Evolutionary conservation across 2,329 filamentous ascomycete species (phyloP).

Genomic region (Cladosporium halotolerans): DNA sequence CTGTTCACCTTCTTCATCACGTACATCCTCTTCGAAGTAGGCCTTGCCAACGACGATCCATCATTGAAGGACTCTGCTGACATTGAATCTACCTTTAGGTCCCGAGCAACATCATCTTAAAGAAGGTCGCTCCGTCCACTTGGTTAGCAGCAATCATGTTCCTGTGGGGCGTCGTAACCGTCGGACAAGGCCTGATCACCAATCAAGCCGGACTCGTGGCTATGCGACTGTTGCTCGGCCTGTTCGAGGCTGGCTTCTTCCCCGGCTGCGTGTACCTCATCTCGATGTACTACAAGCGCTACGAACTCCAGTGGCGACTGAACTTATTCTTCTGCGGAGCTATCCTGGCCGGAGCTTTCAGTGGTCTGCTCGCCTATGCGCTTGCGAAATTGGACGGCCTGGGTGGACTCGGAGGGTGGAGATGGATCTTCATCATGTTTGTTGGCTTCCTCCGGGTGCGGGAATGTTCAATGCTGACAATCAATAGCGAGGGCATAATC

Average conservation of each 20-base stretch:
- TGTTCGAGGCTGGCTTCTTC: slow-evolving; percentile 32
- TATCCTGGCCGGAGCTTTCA: slow-evolving; percentile 37
- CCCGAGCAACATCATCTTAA: slow-evolving; percentile 17
- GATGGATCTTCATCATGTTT: slow-evolving; percentile 49
- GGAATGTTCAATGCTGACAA: background rate
- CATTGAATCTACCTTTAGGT: slow-evolving; percentile 16
- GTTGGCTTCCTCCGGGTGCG: background rate
- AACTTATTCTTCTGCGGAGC: slow-evolving; percentile 37
- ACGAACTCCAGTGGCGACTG: slow-evolving; percentile 37
- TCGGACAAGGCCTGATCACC: slow-evolving; percentile 30
- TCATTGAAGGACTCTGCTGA: background rate
- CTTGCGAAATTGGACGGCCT: slow-evolving; percentile 26
- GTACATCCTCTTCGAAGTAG: slow-evolving; percentile 25
- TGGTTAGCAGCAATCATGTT: slow-evolving; percentile 34
- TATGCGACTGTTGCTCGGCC: slow-evolving; percentile 28
- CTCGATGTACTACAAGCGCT: slow-evolving; percentile 37
- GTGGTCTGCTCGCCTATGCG: slow-evolving; percentile 36
- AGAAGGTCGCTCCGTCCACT: slow-evolving; percentile 31
- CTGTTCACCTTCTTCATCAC: slow-evolving; percentile 33
- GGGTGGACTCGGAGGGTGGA: slow-evolving; percentile 28
- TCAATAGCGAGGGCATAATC: slow-evolving; percentile 25
- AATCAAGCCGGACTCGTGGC: slow-evolving; percentile 28
- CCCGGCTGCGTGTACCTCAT: slow-evolving; percentile 27
- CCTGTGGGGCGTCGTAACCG: slow-evolving; percentile 32
- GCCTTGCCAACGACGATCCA: slow-evolving; percentile 15